A percentile compares a stretch with the other conserved stretches of the same genome.
Conservation (phyloP, 495 filamentous ascomycete genomes). For the Lepidopterella palustris region DNA sequence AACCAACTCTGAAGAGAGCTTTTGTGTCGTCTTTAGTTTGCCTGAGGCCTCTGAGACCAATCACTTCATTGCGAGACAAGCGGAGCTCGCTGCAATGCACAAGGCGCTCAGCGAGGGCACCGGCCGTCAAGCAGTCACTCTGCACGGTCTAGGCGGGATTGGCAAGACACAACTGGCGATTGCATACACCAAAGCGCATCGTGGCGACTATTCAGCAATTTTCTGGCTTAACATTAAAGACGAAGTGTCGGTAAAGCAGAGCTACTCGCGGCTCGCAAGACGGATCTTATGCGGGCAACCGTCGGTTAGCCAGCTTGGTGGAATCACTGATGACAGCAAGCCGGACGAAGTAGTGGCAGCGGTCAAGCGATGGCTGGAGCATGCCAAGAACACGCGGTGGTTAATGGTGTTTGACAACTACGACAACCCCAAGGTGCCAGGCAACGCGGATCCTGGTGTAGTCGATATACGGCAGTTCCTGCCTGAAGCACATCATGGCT, state of each 20-base stretch:
- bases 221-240: conserved; percentile 27
- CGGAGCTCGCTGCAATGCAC: conserved; percentile 31
- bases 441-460: conserved; percentile 14
- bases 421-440: conserved; percentile 27
- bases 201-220: conserved; percentile 11
- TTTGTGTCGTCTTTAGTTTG: conserved; percentile 11
- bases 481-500: conserved; percentile 35
- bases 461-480: conserved; percentile 37
- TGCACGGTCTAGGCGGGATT: conserved; percentile 26
- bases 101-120: conserved; percentile 24
- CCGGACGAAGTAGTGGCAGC: conserved; percentile 27
- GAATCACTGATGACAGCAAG: conserved; percentile 12
- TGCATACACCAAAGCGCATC: conserved; percentile 13
- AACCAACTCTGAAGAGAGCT: conserved; percentile 11
- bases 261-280: conserved; percentile 30
- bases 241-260: conserved; percentile 35
- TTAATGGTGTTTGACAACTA: conserved; percentile 35
- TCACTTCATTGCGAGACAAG: conserved; percentile 19
- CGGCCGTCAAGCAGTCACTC: conserved; percentile 26
- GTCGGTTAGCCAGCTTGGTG: conserved; percentile 18
- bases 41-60: conserved; percentile 10
- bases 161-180: no score
- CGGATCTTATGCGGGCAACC: conserved; percentile 32
- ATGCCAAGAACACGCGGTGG: conserved; percentile 30
- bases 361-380: conserved; percentile 37